Evolutionary conservation across 2,329 filamentous ascomycete species (phyloP).

Genomic region (Diaporthe australafricana): DNA sequence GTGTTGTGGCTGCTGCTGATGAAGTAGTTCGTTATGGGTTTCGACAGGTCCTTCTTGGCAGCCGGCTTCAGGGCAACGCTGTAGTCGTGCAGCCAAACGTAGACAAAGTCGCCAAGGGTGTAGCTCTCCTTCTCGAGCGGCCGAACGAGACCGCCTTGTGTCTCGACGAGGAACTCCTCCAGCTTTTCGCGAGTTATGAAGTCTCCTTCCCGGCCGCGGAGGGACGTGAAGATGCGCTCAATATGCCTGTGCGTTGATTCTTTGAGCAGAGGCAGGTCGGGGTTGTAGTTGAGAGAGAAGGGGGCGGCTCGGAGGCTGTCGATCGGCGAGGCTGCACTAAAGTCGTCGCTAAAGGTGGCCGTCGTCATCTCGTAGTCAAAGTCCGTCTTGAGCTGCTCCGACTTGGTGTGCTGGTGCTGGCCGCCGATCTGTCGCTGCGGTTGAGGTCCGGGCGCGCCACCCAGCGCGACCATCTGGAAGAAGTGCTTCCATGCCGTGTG

Average conservation of each 20-base stretch:
- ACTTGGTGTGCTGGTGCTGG: constrained; percentile 27
- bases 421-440: constrained; percentile 4
- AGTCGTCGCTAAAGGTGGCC: constrained; percentile 18
- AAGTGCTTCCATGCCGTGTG: constrained; percentile 38
- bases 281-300: constrained; percentile 24
- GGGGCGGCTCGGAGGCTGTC: constrained; percentile 25
- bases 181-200: constrained; percentile 51
- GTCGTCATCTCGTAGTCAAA: constrained; percentile 16
- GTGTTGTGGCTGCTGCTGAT: constrained; percentile 97
- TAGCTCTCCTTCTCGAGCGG: constrained; percentile 55
- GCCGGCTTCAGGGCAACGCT: constrained; percentile 57
- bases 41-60: constrained; percentile 67
- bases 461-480: constrained; percentile 36
- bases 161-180: constrained; percentile 59
- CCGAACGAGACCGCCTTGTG: constrained; percentile 58
- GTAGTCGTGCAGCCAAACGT: constrained; percentile 57
- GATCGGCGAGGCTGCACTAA: not conserved
- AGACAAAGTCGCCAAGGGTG: constrained; percentile 61
- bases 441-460: constrained; percentile 29
- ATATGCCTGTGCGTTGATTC: constrained; percentile 62
- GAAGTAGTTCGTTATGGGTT: constrained; percentile 88
- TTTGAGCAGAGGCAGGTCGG: constrained; percentile 55
- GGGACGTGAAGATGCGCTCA: constrained; percentile 57
- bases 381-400: constrained; percentile 28
- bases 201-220: constrained; percentile 50